These are phyloP conservation scores for Botrytis aclada DNA, from an alignment of 2,329 filamentous ascomycete species.

Conservation along the genomic window DNA sequence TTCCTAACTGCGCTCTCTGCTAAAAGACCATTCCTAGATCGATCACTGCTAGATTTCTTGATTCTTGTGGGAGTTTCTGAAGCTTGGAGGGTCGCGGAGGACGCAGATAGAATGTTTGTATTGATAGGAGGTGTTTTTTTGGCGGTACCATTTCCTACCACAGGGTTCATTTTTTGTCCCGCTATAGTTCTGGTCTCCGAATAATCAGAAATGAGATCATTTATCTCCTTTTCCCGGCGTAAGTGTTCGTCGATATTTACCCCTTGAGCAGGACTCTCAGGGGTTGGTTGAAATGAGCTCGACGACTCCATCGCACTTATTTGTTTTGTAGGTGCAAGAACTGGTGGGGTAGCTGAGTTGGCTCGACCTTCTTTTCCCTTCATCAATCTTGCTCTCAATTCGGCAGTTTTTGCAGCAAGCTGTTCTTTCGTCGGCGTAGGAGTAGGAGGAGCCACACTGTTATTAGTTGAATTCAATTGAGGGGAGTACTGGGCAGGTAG, in stretches of 20 bases:
- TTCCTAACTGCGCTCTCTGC: slow-evolving; percentile 23
- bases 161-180: slow-evolving; percentile 24
- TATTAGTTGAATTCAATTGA: slow-evolving; percentile 25
- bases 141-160: slow-evolving; percentile 9
- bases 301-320: slow-evolving; percentile 19
- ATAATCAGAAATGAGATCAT: slow-evolving; percentile 34
- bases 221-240: slow-evolving; percentile 29
- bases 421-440: slow-evolving; percentile 26
- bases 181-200: slow-evolving; percentile 26
- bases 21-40: slow-evolving; percentile 16
- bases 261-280: slow-evolving; percentile 20
- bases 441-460: slow-evolving; percentile 17
- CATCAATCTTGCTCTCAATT: slow-evolving; percentile 37
- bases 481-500: slow-evolving; percentile 28
- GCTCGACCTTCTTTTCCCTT: slow-evolving; percentile 28
- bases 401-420: slow-evolving; percentile 34
- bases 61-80: slow-evolving; percentile 29
- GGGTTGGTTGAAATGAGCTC: slow-evolving; percentile 26
- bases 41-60: slow-evolving; percentile 23
- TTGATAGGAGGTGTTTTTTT: slow-evolving; percentile 3
- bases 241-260: slow-evolving; percentile 19
- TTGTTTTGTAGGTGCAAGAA: slow-evolving; percentile 11
- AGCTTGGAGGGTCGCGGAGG: slow-evolving; percentile 26
- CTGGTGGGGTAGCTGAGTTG: slow-evolving; percentile 31
- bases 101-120: slow-evolving; percentile 16